A percentile compares a stretch with the other conserved stretches of the same genome.
Evolutionary conservation across 2,329 filamentous ascomycete genomes (phyloP).

Genomic region (Bipolaris oryzae): DNA sequence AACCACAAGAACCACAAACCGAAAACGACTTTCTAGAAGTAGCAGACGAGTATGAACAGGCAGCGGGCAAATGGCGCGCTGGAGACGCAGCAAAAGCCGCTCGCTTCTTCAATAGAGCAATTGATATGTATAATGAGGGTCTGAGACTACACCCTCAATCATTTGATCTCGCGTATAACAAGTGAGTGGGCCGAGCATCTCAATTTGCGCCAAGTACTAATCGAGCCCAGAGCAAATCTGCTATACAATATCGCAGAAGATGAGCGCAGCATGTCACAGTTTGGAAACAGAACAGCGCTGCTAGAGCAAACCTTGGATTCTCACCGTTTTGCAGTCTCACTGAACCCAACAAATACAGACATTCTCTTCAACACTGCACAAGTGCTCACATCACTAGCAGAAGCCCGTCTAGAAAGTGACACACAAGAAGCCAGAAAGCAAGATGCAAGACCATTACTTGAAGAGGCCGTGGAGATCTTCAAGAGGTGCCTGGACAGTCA

Average conservation of each 20-base stretch:
- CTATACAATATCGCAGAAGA: conserved; percentile 74
- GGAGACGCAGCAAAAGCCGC: conserved; percentile 71
- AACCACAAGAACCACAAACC: conserved; percentile 60
- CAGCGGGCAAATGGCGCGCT: conserved; percentile 75
- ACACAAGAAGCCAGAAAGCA: conserved; percentile 48
- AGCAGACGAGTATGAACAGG: conserved; percentile 72
- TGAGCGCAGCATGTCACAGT: conserved; percentile 63
- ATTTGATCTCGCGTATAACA: conserved; percentile 78
- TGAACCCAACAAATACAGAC: conserved; percentile 69
- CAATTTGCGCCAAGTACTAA: conserved; percentile 1
- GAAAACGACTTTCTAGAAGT: conserved; percentile 72
- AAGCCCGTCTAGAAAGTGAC: conserved; percentile 62
- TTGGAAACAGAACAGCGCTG: conserved; percentile 62
- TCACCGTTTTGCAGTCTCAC: conserved; percentile 64
- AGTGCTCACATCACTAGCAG: conserved; percentile 69
- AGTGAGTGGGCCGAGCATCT: conserved; percentile 53
- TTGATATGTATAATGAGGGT: conserved; percentile 69
- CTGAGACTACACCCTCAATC: conserved; percentile 64
- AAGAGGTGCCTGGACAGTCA: conserved; percentile 56
- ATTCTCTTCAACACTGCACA: conserved; percentile 75
- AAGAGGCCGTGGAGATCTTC: conserved; percentile 67
- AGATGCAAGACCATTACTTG: conserved; percentile 59
- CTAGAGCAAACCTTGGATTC: conserved; percentile 67
- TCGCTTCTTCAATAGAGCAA: conserved; percentile 67
- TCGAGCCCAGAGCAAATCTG: conserved; percentile 63